These are phyloP conservation scores for Colletotrichum nymphaeae DNA, from an alignment of 2,329 filamentous ascomycete species.

Conservation along the genomic window DNA sequence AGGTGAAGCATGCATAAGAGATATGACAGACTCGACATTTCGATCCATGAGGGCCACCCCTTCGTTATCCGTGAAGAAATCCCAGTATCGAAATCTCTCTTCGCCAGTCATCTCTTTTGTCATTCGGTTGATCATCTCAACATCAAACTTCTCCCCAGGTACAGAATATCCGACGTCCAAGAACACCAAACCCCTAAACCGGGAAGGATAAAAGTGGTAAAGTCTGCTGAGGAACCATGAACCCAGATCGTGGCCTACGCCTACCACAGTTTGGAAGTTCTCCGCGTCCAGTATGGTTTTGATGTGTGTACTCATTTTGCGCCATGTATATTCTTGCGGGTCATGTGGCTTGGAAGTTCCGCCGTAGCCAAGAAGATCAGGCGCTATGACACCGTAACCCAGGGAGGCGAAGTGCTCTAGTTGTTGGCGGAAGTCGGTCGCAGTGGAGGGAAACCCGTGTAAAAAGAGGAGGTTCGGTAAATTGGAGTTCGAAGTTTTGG, in stretches of 20 bases:
- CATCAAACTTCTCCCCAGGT: constrained; percentile 43
- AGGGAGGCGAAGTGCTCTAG: constrained; percentile 44
- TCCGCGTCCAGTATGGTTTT: constrained; percentile 82
- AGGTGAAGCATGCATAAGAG: constrained; percentile 28
- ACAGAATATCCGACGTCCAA: constrained; percentile 45
- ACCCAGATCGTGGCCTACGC: constrained; percentile 55
- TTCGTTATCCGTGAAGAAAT: constrained; percentile 21
- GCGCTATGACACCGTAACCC: constrained; percentile 56
- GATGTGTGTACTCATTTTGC: constrained; percentile 85
- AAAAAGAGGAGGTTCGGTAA: constrained; percentile 55
- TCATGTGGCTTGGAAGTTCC: constrained; percentile 84
- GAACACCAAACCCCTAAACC: constrained; percentile 40
- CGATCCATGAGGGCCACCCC: constrained; percentile 13
- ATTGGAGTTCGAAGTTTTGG: constrained; percentile 38
- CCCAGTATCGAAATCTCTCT: constrained; percentile 29
- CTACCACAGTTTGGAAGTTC: constrained; percentile 77
- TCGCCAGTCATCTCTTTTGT: constrained; percentile 38
- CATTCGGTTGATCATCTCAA: constrained; percentile 45
- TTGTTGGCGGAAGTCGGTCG: constrained; percentile 56
- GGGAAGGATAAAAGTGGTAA: constrained; percentile 40
- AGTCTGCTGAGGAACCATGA: constrained; percentile 45
- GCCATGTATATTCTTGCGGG: constrained; percentile 79
- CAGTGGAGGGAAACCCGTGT: constrained; percentile 60
- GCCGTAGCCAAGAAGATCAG: constrained; percentile 76
- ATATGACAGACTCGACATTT: constrained; percentile 6